These are phyloP conservation scores for Microsporum audouinii DNA, from an alignment of 2,329 filamentous ascomycete genomes.

Conservation along the genomic window DNA sequence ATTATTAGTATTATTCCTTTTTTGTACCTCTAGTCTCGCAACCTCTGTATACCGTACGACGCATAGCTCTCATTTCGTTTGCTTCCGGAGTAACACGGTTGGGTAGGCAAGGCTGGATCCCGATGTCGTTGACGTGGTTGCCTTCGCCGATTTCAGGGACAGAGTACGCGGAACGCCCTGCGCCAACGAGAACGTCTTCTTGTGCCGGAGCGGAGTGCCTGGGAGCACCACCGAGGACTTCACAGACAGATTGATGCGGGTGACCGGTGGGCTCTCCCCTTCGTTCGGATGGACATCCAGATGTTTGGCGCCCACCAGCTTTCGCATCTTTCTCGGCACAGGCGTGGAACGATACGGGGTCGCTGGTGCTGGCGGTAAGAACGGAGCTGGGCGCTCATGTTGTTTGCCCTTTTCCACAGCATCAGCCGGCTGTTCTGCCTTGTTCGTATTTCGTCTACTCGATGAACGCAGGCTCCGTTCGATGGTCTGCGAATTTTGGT, in stretches of 20 bases:
- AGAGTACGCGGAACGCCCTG: background rate
- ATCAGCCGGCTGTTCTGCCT: constrained; percentile 16
- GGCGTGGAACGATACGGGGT: constrained; percentile 16
- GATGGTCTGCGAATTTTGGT: constrained; percentile 5
- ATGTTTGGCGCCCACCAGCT: constrained; percentile 8
- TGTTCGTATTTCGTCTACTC: constrained; percentile 19
- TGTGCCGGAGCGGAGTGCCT: background rate
- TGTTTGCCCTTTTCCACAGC: constrained; percentile 7
- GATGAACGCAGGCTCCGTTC: constrained; percentile 15
- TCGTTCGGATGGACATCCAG: background rate
- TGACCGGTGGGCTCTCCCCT: background rate
- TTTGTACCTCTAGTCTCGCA: background rate
- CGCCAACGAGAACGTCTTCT: background rate
- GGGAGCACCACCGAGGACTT: background rate
- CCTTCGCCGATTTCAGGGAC: background rate
- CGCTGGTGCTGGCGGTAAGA: constrained; percentile 17
- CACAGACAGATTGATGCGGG: background rate
- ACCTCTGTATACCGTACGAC: background rate
- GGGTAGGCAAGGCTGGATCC: background rate
- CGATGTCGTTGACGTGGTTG: background rate
- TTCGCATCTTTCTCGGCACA: constrained; percentile 11
- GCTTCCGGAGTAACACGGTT: constrained; percentile 1
- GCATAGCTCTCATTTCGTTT: background rate
- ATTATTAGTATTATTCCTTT: background rate
- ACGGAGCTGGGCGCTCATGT: background rate